Evolutionary conservation across 768 basidiomycete species (phyloP).

Genomic region (Tephrocybe sp.): DNA sequence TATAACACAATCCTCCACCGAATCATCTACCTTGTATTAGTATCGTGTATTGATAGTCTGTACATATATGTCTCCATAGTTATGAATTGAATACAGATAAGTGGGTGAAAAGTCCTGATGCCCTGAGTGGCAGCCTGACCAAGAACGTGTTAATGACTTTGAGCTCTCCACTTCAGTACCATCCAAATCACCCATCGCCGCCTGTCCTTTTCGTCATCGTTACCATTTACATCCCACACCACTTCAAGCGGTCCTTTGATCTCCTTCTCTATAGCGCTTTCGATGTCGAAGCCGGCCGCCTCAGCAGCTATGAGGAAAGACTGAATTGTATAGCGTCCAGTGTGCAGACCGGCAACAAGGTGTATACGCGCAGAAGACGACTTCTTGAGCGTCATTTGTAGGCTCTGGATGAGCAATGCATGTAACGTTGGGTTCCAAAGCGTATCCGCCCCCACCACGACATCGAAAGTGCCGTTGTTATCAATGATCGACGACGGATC

Average conservation of each 20-base stretch:
- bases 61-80: background rate
- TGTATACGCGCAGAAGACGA: slow-evolving; percentile 49
- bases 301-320: slow-evolving; percentile 49
- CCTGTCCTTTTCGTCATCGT: slow-evolving; percentile 67
- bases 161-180: slow-evolving; percentile 45
- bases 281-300: slow-evolving; percentile 43
- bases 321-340: slow-evolving; percentile 70
- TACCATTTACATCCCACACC: slow-evolving; percentile 52
- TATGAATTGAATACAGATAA: background rate
- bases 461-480: slow-evolving; percentile 46
- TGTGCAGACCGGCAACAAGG: slow-evolving; percentile 75
- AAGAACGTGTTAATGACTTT: no score
- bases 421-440: slow-evolving; percentile 75
- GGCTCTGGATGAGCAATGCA: slow-evolving; percentile 48
- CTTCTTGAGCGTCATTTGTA: slow-evolving; percentile 47
- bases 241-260: slow-evolving; percentile 38
- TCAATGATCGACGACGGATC: slow-evolving; percentile 35
- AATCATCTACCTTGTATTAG: background rate
- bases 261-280: slow-evolving; percentile 48
- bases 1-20: no score
- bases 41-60: background rate
- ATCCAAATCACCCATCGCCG: slow-evolving; percentile 76
- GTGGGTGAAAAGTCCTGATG: slow-evolving; percentile 1
- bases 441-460: slow-evolving; percentile 74
- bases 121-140: no score